Evolutionary conservation across 345 rosid genomes (phyloP).

Genomic region (Populus nigra): DNA sequence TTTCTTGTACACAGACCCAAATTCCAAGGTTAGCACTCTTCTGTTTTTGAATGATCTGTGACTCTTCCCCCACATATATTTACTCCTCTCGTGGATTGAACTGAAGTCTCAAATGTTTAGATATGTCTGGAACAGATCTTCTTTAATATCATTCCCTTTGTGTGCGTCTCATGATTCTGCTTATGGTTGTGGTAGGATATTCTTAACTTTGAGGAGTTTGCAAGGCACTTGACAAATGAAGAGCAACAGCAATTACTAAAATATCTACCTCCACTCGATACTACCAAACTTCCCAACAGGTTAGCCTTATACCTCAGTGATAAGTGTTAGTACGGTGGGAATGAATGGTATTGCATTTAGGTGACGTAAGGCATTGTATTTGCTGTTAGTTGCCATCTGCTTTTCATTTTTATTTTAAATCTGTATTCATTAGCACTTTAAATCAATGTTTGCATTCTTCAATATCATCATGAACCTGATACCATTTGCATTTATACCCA

Average conservation of each 20-base stretch:
- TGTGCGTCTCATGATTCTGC: slow-evolving; percentile 2
- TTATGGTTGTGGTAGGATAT: slow-evolving; percentile 52
- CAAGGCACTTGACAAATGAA: slow-evolving; percentile 57
- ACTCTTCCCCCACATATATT: background rate
- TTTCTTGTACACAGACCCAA: background rate
- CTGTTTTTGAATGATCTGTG: background rate
- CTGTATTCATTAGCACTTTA: background rate
- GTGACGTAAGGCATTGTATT: background rate
- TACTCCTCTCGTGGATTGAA: background rate
- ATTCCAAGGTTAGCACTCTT: background rate
- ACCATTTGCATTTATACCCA: background rate
- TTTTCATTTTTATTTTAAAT: background rate
- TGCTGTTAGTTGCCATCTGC: background rate
- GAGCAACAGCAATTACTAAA: slow-evolving; percentile 78
- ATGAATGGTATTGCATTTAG: background rate
- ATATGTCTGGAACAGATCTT: background rate
- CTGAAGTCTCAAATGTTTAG: background rate
- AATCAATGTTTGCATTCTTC: background rate
- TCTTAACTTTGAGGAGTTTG: slow-evolving; percentile 75
- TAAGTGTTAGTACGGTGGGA: background rate
- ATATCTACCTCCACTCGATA: slow-evolving; percentile 66
- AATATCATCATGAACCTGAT: background rate
- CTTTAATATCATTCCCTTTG: background rate
- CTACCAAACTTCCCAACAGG: slow-evolving; percentile 62
- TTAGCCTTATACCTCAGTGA: slow-evolving; percentile 12